Evolutionary conservation across 805 yeast species (phyloP), one percentile per base, ranked within the genome.

Genomic region (Yamadazyma phyllophila): DNA sequence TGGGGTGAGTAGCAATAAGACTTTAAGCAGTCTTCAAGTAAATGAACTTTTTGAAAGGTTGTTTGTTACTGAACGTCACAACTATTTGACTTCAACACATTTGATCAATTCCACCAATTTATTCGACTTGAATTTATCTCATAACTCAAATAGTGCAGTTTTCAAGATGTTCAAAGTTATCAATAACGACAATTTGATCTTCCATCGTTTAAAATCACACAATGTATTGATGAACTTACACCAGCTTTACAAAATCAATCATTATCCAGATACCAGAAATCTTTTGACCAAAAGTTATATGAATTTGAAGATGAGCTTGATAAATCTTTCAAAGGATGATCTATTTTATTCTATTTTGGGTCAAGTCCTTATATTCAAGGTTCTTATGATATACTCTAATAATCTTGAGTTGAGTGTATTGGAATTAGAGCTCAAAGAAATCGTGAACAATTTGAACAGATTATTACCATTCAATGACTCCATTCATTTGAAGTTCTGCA

Each of bases 41-140:
- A 56, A 55, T 42, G 72, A 67, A 46, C 56, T 67, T 34, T 67
- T 56, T 48, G 70, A 65, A 46, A 52, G 48, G 33, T 52, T 67
- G 35, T 64, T 56, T 43, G 49, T 60, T 3, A 48, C 53, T 34
- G 73, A 67, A 52, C 52, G 70, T 27, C 55, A 44, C 29, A 40
- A 57, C 36, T 56, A 56, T 46, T 46, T 61, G 24, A 37, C 58
- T 2, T 48, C 55, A 7, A 54, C 52, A n/a, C 51, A 55, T 16
- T 43, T 53, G 15, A 44, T 51, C 14, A 40, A 40, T 24, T 46
- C 50, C 13, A 48, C 47, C 5, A 46, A 48, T 42, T 39, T 51
- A 29, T 43, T 48, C 13, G 54, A 51, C 37, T 36, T 51, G 31
- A 44, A 44, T 31, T 13, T 39, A 9, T 26, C 31, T 3, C 16